Conservation (phyloP, 164 flowering plant genomes). For the Vitis labrusca region DNA sequence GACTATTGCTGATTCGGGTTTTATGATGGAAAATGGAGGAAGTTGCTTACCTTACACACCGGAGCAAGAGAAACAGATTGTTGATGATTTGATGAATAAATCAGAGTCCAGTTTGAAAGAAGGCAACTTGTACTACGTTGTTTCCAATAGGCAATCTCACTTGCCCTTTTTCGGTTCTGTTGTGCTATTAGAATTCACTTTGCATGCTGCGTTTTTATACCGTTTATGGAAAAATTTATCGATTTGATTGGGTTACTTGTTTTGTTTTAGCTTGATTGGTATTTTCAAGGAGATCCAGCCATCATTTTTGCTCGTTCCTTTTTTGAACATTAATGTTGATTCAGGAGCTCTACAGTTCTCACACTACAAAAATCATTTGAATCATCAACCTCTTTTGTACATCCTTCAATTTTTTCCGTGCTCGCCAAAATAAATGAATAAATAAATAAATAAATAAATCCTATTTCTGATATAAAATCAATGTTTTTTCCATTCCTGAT, state of each 20-base stretch:
- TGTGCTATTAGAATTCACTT: no score
- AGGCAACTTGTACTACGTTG: slow-evolving; percentile 66
- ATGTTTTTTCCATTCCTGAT: not conserved
- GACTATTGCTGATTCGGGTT: slow-evolving; percentile 69
- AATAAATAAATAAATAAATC: no score
- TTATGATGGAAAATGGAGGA: slow-evolving; percentile 53
- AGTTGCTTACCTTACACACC: slow-evolving; percentile 73
- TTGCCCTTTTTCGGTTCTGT: not conserved
- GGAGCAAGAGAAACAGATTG: slow-evolving; percentile 62
- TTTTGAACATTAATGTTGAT: no score
- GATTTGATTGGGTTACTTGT: not conserved
- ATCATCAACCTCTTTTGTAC: not conserved
- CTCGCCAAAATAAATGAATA: not conserved
- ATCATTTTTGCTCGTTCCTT: not conserved
- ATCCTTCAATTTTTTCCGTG: not conserved
- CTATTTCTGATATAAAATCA: not conserved
- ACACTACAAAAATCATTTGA: not conserved
- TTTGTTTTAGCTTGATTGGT: not conserved
- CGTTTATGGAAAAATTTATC: no score
- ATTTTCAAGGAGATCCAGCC: not conserved
- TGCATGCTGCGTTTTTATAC: no score
- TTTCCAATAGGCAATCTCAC: slow-evolving; percentile 56
- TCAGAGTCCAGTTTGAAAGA: slow-evolving; percentile 65
- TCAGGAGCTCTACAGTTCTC: not conserved
- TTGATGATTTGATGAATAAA: slow-evolving; percentile 37